A percentile compares a stretch with the other conserved stretches of the same genome.
These are phyloP conservation scores for Chytriomyces hyalinus DNA, from an alignment of 192 early-diverging fungal species.

Conservation along the genomic window DNA sequence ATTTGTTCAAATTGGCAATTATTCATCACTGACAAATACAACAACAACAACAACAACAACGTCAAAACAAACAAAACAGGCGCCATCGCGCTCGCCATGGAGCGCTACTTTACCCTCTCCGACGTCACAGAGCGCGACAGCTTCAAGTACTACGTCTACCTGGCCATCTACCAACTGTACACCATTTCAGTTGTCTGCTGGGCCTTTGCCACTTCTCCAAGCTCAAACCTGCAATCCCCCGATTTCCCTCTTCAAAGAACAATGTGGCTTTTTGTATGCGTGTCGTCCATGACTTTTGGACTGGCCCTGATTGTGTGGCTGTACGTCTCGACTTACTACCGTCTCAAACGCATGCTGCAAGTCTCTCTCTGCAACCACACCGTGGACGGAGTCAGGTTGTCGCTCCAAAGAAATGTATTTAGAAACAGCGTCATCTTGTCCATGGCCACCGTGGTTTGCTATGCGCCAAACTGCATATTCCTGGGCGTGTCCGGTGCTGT, in stretches of 20 bases:
- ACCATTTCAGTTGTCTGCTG: neutral
- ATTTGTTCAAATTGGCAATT: too few relatives aligned
- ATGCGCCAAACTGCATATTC: neutral
- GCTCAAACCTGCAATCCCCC: neutral
- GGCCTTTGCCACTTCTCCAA: neutral
- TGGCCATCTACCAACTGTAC: neutral
- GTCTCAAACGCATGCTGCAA: neutral
- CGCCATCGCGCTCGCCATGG: neutral
- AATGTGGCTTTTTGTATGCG: neutral
- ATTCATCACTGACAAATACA: too few relatives aligned
- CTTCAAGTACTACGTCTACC: neutral
- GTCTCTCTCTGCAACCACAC: neutral
- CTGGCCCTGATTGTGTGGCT: neutral
- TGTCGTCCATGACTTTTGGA: neutral
- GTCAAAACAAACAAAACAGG: too few relatives aligned
- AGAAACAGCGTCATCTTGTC: slow-evolving; percentile 5
- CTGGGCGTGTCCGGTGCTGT: neutral
- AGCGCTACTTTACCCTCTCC: neutral
- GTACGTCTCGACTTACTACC: neutral
- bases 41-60: too few relatives aligned
- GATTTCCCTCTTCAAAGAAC: neutral
- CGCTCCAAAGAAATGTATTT: slow-evolving; percentile 12
- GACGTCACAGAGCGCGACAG: neutral
- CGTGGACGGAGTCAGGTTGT: neutral
- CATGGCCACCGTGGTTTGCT: neutral